phyloP scores from a whole-genome alignment of 306 rosid species.

The Ormosia emarginata region DNA sequence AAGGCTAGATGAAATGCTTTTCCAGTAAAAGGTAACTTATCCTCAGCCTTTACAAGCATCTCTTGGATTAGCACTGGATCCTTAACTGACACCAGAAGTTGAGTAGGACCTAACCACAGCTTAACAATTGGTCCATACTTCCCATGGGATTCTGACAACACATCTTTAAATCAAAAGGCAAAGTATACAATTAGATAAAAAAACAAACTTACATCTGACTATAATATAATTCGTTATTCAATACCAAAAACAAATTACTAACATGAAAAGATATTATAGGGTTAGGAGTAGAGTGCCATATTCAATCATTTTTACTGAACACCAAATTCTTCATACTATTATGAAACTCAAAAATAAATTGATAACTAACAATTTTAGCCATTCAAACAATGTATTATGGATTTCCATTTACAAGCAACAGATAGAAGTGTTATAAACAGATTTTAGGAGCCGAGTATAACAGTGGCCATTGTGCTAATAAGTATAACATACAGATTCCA shows the following conservation, averaged over 20 bases:
- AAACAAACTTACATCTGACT: not conserved
- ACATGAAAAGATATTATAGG: not conserved
- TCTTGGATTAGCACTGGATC: conserved; percentile 62
- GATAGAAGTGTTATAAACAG: not conserved
- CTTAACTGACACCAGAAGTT: conserved; percentile 76
- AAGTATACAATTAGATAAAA: not conserved
- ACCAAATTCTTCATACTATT: not conserved
- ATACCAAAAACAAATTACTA: not conserved
- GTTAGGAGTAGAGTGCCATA: not conserved
- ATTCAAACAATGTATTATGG: not conserved
- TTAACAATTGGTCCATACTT: conserved; percentile 65
- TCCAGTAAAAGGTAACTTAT: conserved; percentile 66
- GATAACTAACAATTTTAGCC: not conserved
- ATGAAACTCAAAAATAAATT: not conserved
- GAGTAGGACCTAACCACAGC: conserved; percentile 84
- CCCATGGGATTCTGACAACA: conserved; percentile 58
- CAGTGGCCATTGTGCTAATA: not conserved
- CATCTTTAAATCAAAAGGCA: conserved; percentile 42
- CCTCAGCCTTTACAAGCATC: conserved; percentile 70
- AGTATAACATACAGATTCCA: not conserved
- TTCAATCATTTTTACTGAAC: not conserved
- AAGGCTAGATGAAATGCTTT: conserved; percentile 65
- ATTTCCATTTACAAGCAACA: not conserved
- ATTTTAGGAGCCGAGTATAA: not conserved
- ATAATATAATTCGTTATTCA: not conserved